phyloP scores from a whole-genome alignment of 1,284 basidiomycete genomes.

The Heliocybe sulcata region DNA sequence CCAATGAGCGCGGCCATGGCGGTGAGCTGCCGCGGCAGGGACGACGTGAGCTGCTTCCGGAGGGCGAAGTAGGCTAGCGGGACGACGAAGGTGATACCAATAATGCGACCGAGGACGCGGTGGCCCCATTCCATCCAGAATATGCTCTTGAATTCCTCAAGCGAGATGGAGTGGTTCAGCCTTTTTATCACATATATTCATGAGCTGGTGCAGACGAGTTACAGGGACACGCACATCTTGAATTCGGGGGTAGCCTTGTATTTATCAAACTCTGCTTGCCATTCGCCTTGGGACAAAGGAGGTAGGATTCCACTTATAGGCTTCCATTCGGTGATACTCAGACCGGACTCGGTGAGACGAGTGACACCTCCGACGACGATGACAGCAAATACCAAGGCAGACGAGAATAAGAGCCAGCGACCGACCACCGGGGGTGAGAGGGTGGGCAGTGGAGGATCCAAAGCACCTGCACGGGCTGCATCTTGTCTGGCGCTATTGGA shows the following conservation, averaged over 20 bases:
- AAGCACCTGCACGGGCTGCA: slow-evolving; percentile 21
- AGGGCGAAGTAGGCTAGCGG: slow-evolving; percentile 77
- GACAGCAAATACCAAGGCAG: slow-evolving; percentile 84
- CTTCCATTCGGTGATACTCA: slow-evolving; percentile 98
- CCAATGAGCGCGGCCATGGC: slow-evolving; percentile 80
- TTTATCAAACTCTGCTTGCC: slow-evolving; percentile 91
- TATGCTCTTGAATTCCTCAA: slow-evolving; percentile 93
- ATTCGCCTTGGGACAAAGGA: slow-evolving; percentile 72
- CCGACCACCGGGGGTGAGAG: slow-evolving; percentile 74
- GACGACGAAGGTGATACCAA: slow-evolving; percentile 77
- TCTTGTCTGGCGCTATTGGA: slow-evolving; percentile 23
- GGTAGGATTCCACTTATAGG: slow-evolving; percentile 89
- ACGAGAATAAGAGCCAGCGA: slow-evolving; percentile 79
- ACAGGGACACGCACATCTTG: slow-evolving; percentile 53
- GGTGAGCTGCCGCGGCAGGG: slow-evolving; percentile 57
- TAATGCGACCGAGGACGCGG: slow-evolving; percentile 86
- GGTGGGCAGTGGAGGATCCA: slow-evolving; percentile 26
- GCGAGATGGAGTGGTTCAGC: slow-evolving; percentile 80
- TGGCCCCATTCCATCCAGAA: slow-evolving; percentile 99
- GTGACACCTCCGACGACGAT: slow-evolving; percentile 96
- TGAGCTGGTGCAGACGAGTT: neutral
- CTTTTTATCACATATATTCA: slow-evolving; percentile 30
- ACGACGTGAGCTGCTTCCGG: slow-evolving; percentile 58
- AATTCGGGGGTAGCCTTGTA: slow-evolving; percentile 96
- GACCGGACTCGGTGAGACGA: slow-evolving; percentile 93